Percentiles rank a stretch among this genome's conserved stretches.
Conservation (phyloP, 2,329 filamentous ascomycete species). For the Penicillium fuscoglaucum region DNA sequence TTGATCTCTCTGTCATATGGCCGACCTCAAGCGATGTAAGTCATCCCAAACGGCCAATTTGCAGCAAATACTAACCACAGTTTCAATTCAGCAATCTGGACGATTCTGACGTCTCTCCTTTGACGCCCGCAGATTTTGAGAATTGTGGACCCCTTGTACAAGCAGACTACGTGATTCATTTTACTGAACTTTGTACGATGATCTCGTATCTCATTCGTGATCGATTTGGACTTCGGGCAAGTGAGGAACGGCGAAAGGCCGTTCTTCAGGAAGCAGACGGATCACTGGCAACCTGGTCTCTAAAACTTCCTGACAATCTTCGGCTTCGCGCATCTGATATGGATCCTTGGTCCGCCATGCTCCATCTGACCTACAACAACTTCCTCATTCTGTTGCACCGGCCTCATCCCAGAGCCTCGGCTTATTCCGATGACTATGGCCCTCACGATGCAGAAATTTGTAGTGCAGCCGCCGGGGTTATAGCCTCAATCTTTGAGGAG, state of each 20-base stretch:
- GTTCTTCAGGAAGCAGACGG: conserved; percentile 45
- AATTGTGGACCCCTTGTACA: conserved; percentile 49
- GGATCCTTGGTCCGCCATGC: conserved; percentile 47
- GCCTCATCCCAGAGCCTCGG: conserved; percentile 45
- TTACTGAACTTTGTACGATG: conserved; percentile 53
- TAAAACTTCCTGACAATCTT: conserved; percentile 43
- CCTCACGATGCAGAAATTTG: conserved; percentile 50
- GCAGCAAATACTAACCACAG: conserved; percentile 3
- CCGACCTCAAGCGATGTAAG: conserved; percentile 53
- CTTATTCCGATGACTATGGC: conserved; percentile 47
- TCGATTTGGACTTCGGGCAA: conserved; percentile 44
- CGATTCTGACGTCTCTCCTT: conserved; percentile 52
- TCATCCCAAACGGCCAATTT: background rate
- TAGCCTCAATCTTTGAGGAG: conserved; percentile 48
- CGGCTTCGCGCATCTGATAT: conserved; percentile 44
- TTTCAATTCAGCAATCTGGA: conserved; percentile 44
- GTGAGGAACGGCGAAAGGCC: conserved; percentile 43
- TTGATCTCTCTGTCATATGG: conserved; percentile 51
- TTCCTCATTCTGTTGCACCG: conserved; percentile 49
- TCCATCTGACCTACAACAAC: conserved; percentile 49
- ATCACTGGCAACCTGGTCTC: conserved; percentile 45
- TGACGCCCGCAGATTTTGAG: conserved; percentile 50
- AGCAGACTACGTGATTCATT: conserved; percentile 49
- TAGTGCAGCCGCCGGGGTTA: conserved; percentile 47
- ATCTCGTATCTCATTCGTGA: conserved; percentile 49